Conservation (phyloP, 371 early-diverging fungal species). For the Smittium mucronatum region DNA sequence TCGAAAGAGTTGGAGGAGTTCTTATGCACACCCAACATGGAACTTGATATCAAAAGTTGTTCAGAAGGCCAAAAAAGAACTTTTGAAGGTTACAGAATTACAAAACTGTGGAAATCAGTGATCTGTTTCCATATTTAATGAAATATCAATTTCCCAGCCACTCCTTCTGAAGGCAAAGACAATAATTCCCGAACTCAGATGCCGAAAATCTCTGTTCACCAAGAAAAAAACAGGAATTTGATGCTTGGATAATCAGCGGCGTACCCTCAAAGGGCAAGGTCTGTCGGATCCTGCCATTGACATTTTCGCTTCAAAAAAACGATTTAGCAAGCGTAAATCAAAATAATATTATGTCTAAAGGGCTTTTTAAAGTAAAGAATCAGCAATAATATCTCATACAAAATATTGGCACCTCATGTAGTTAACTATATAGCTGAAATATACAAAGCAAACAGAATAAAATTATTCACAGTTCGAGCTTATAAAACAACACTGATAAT, state of each 20-base stretch:
- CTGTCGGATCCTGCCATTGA: not conserved
- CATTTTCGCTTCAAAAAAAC: not conserved
- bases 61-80: not conserved
- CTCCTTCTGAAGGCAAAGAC: not conserved
- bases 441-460: not conserved
- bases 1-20: not conserved
- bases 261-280: conserved; percentile 2
- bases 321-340: not conserved
- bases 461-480: not conserved
- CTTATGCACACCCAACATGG: not conserved
- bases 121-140: not conserved
- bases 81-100: not conserved
- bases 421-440: not conserved
- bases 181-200: not conserved
- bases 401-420: not conserved
- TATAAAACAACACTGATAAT: not conserved
- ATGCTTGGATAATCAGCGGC: not conserved
- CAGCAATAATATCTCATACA: not conserved
- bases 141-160: not conserved
- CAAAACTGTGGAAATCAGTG: not conserved
- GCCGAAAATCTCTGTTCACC: not conserved
- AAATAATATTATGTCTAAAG: not conserved
- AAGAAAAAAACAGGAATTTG: not conserved
- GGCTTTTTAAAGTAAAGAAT: not conserved
- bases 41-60: not conserved